Percentiles rank a stretch among this genome's conserved stretches.
Evolutionary conservation across 495 filamentous ascomycete genomes (phyloP).

Genomic region (Pyrenopolyporus hunteri): DNA sequence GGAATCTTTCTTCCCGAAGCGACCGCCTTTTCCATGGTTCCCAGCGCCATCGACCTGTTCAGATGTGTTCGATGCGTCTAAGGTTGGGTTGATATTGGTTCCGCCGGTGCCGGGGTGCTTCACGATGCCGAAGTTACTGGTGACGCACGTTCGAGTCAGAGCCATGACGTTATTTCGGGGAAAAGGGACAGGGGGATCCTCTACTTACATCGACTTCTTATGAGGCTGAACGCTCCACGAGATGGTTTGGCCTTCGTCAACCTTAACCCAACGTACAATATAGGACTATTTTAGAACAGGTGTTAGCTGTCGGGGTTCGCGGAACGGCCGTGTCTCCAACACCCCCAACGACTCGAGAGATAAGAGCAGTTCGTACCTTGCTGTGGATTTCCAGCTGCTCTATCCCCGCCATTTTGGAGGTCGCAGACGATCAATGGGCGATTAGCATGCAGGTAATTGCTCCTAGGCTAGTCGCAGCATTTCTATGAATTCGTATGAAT

Average conservation of each 20-base stretch:
- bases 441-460: background rate
- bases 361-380: constrained; percentile 66
- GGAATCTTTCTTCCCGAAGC: constrained; percentile 55
- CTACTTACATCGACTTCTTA: constrained; percentile 83
- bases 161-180: constrained; percentile 2
- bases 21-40: constrained; percentile 40
- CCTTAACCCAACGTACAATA: constrained; percentile 95
- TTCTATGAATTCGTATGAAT: constrained; percentile 16
- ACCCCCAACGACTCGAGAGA: constrained; percentile 34
- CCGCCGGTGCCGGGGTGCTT: constrained; percentile 83
- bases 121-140: constrained; percentile 91
- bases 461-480: constrained; percentile 6
- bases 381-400: constrained; percentile 97
- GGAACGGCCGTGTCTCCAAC: background rate
- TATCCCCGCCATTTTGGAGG: constrained; percentile 78
- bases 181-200: background rate
- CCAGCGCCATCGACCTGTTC: constrained; percentile 48
- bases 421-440: constrained; percentile 2
- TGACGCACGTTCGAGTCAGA: constrained; percentile 4
- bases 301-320: constrained; percentile 9
- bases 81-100: constrained; percentile 50
- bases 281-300: constrained; percentile 74
- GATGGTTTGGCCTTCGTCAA: constrained; percentile 86
- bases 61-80: constrained; percentile 46
- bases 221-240: constrained; percentile 98